Evolutionary conservation across 2,329 filamentous ascomycete genomes (phyloP).

Genomic region (Lecanosticta acicola): DNA sequence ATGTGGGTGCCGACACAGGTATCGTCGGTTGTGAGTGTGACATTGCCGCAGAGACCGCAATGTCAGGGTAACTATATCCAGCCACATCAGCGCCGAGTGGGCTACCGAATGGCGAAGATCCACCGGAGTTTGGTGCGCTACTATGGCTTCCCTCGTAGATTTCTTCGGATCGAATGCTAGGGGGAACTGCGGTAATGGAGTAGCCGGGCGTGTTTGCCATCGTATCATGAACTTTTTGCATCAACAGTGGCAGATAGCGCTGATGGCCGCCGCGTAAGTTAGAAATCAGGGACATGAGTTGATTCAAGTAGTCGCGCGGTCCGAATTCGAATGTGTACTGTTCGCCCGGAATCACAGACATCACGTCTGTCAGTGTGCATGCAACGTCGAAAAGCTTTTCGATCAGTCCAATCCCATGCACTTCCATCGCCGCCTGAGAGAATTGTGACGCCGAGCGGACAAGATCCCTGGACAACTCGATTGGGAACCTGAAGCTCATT

Average conservation of each 20-base stretch:
- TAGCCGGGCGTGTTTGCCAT: conserved; percentile 29
- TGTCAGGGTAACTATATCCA: conserved; percentile 9
- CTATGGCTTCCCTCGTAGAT: conserved; percentile 28
- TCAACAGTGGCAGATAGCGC: conserved; percentile 69
- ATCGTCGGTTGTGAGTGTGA: background rate
- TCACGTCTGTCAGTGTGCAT: conserved; percentile 65
- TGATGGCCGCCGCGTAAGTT: conserved; percentile 68
- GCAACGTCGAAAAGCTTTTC: conserved; percentile 77
- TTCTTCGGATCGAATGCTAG: conserved; percentile 24
- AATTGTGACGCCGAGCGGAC: conserved; percentile 63
- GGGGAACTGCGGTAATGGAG: conserved; percentile 24
- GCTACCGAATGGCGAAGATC: conserved; percentile 29
- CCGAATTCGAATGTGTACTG: conserved; percentile 55
- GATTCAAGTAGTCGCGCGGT: conserved; percentile 67
- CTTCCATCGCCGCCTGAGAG: conserved; percentile 65
- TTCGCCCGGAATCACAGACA: conserved; percentile 57
- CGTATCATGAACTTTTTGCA: conserved; percentile 66
- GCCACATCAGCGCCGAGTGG: conserved; percentile 18
- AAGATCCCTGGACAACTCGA: conserved; percentile 57
- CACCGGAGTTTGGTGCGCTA: conserved; percentile 24
- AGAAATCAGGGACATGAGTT: conserved; percentile 61
- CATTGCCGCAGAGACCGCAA: conserved; percentile 7
- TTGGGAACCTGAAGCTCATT: conserved; percentile 57
- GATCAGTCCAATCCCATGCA: conserved; percentile 69
- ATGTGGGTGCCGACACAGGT: conserved; percentile 4